A percentile compares a stretch with the other conserved stretches of the same genome.
These are phyloP conservation scores for Pichia terricola DNA, from an alignment of 1,139 yeast species.

Conservation along the genomic window DNA sequence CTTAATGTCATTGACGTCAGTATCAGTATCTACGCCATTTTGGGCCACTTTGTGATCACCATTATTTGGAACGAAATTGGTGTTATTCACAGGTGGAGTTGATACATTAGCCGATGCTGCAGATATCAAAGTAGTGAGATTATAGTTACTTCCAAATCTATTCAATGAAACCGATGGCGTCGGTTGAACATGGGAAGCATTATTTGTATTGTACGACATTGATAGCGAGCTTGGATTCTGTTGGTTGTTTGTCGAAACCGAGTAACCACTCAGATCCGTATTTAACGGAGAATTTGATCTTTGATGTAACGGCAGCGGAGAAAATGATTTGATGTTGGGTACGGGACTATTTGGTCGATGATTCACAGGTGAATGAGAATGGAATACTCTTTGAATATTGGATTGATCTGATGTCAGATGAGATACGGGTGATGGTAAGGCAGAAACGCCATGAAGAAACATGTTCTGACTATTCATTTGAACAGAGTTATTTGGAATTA, in stretches of 20 bases:
- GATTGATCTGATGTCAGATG: background rate
- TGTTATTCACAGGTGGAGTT: background rate
- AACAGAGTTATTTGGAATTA: background rate
- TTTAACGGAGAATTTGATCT: constrained; percentile 1
- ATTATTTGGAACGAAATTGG: background rate
- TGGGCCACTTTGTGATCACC: background rate
- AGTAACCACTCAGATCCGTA: background rate
- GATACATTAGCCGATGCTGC: constrained; percentile 5
- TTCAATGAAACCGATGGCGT: background rate
- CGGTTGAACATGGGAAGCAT: background rate
- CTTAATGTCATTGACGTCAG: too few species aligned
- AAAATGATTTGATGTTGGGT: background rate
- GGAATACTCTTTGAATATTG: background rate
- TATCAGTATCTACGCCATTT: too few species aligned
- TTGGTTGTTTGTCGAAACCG: background rate
- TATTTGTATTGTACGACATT: too few species aligned
- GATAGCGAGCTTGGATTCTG: too few species aligned
- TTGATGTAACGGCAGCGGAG: background rate
- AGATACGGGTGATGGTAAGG: background rate
- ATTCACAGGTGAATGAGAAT: background rate
- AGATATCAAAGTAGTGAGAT: constrained; percentile 9
- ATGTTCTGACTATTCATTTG: background rate
- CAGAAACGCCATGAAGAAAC: background rate
- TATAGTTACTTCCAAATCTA: constrained; percentile 1
- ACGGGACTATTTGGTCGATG: background rate